Conservation (phyloP, 495 filamentous ascomycete species). For the Aspergillus carlsbadensis region DNA sequence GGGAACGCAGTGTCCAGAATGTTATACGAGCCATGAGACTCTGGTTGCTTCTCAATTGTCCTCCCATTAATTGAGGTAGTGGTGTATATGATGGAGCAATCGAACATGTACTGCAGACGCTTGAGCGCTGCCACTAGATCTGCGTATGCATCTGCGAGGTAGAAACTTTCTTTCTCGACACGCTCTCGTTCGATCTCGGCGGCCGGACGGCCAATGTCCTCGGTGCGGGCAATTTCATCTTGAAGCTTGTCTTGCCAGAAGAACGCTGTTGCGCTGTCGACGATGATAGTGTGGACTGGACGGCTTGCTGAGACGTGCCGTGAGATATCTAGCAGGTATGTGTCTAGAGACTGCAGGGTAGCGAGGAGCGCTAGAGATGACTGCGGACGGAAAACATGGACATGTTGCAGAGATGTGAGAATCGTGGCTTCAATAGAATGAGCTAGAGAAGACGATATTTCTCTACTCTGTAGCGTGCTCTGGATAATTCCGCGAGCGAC, state of each 20-base stretch:
- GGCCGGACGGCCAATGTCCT: conserved; percentile 34
- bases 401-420: conserved; percentile 39
- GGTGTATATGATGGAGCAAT: conserved; percentile 43
- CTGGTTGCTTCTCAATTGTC: conserved; percentile 7
- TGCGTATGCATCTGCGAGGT: conserved; percentile 35
- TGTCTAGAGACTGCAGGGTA: conserved; percentile 46
- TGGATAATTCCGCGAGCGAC: conserved; percentile 33
- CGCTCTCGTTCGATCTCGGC: conserved; percentile 35
- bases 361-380: conserved; percentile 51
- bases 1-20: conserved; percentile 24
- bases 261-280: conserved; percentile 58
- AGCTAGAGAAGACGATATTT: not conserved
- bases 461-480: conserved; percentile 1
- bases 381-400: conserved; percentile 57
- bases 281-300: conserved; percentile 46
- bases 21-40: conserved; percentile 18
- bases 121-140: conserved; percentile 36
- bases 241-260: conserved; percentile 55
- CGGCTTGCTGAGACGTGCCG: conserved; percentile 49
- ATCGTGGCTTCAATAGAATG: conserved; percentile 31
- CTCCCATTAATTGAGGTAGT: conserved; percentile 19
- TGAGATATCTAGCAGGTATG: conserved; percentile 50
- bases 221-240: conserved; percentile 44
- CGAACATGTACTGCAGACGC: conserved; percentile 34
- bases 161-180: conserved; percentile 28